Conservation (phyloP, 306 rosid species). For the Pterocarpus santalinus region DNA sequence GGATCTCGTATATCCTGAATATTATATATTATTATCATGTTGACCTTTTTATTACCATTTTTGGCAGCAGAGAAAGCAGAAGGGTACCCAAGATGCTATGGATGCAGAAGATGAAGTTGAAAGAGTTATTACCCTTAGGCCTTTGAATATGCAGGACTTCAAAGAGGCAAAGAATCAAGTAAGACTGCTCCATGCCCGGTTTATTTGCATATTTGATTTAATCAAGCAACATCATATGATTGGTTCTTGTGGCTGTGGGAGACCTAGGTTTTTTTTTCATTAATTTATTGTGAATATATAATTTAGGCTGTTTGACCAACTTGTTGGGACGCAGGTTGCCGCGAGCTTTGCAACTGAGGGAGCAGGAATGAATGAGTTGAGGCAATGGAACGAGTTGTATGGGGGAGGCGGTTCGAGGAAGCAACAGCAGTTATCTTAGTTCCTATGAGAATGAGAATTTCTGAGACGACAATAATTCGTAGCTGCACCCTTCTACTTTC, state of each 20-base stretch:
- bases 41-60: not conserved
- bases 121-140: slow-evolving; percentile 78
- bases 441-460: slow-evolving; percentile 59
- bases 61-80: slow-evolving; percentile 66
- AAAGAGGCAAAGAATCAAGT: slow-evolving; percentile 82
- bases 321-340: slow-evolving; percentile 66
- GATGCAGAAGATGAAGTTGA: slow-evolving; percentile 48
- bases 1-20: not conserved
- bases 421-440: slow-evolving; percentile 78
- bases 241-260: no score
- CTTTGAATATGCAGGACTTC: slow-evolving; percentile 83
- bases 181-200: not conserved
- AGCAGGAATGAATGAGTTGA: slow-evolving; percentile 81
- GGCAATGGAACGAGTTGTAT: slow-evolving; percentile 85
- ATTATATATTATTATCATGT: not conserved
- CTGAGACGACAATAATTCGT: not conserved
- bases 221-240: no score
- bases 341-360: slow-evolving; percentile 91
- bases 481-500: slow-evolving; percentile 15
- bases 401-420: slow-evolving; percentile 97
- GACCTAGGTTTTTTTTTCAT: no score
- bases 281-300: no score
- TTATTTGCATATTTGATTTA: no score
- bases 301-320: not conserved
- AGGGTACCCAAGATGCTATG: slow-evolving; percentile 44